These are phyloP conservation scores for Hortaea sp. DNA, from an alignment of 2,329 filamentous ascomycete species.

Conservation along the genomic window DNA sequence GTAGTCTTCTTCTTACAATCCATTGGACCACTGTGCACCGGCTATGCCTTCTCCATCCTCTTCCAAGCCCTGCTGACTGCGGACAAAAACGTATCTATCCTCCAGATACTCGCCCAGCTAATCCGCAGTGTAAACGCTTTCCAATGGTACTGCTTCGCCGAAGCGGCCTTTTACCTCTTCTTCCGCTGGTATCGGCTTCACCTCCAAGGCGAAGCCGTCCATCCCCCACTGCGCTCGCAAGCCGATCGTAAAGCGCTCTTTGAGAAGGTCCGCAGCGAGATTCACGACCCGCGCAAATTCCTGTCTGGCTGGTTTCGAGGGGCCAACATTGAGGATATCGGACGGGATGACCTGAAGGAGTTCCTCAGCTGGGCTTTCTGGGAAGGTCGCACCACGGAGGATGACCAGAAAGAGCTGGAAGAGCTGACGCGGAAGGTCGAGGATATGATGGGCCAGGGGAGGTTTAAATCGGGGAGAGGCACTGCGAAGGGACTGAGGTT, in stretches of 20 bases:
- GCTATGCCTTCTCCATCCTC: slow-evolving; percentile 2
- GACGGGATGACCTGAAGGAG: slow-evolving; percentile 57
- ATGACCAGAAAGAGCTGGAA: slow-evolving; percentile 46
- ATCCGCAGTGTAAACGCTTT: neutral
- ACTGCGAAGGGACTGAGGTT: slow-evolving; percentile 49
- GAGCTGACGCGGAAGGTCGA: slow-evolving; percentile 47
- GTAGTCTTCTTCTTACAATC: slow-evolving; percentile 6
- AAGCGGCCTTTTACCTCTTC: slow-evolving; percentile 45
- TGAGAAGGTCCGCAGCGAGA: slow-evolving; percentile 43
- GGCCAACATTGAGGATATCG: slow-evolving; percentile 46
- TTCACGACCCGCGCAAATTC: slow-evolving; percentile 48
- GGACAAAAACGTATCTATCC: neutral
- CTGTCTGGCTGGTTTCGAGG: slow-evolving; percentile 58
- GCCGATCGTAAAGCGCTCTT: slow-evolving; percentile 48
- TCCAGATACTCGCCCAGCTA: neutral
- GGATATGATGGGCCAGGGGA: slow-evolving; percentile 36
- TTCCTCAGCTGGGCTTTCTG: slow-evolving; percentile 59
- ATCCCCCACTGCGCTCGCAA: slow-evolving; percentile 37
- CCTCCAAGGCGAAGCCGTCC: slow-evolving; percentile 42
- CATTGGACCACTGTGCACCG: slow-evolving; percentile 8
- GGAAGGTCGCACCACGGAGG: slow-evolving; percentile 53
- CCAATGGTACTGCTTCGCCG: slow-evolving; percentile 34
- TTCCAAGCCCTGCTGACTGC: neutral
- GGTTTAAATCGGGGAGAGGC: slow-evolving; percentile 46
- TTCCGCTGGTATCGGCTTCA: slow-evolving; percentile 43